Conservation (phyloP, 805 yeast genomes). For the Yamadazyma philogaea region DNA sequence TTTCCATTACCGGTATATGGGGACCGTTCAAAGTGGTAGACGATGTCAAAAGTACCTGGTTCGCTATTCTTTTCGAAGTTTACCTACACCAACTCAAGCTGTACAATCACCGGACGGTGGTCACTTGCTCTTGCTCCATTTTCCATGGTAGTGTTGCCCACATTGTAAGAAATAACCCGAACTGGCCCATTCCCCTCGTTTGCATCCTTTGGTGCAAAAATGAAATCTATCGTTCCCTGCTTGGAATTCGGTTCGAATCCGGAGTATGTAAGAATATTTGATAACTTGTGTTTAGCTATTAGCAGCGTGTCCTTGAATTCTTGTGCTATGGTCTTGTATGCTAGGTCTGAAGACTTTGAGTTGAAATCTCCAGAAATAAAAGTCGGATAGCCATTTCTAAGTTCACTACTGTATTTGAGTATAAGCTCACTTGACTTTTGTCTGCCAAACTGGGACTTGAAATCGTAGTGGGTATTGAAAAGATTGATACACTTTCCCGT, state of each 20-base stretch:
- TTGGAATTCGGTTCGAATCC: slow-evolving; percentile 29
- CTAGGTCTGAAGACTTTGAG: slow-evolving; percentile 23
- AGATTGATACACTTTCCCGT: slow-evolving; percentile 23
- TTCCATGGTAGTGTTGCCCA: too few species aligned
- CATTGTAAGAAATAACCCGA: neutral
- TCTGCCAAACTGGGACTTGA: slow-evolving; percentile 45
- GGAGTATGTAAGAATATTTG: slow-evolving; percentile 33
- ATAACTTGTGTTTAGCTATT: slow-evolving; percentile 19
- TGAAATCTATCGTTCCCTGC: slow-evolving; percentile 38
- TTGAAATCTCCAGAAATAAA: slow-evolving; percentile 59
- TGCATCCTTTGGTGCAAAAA: slow-evolving; percentile 29
- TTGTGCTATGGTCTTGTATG: slow-evolving; percentile 31
- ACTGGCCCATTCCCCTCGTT: slow-evolving; percentile 10
- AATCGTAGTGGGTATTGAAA: slow-evolving; percentile 52
- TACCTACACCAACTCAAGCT: neutral
- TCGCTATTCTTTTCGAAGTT: too few species aligned
- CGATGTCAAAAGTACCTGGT: too few species aligned
- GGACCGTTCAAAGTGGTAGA: too few species aligned
- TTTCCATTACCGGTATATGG: too few species aligned
- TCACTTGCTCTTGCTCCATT: neutral
- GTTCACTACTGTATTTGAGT: slow-evolving; percentile 34
- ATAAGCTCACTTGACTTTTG: slow-evolving; percentile 44
- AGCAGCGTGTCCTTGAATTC: slow-evolving; percentile 24
- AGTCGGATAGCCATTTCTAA: slow-evolving; percentile 31
- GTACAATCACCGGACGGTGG: neutral